Evolutionary conservation across 805 yeast species (phyloP).

Genomic region (Ogataea methylovora): DNA sequence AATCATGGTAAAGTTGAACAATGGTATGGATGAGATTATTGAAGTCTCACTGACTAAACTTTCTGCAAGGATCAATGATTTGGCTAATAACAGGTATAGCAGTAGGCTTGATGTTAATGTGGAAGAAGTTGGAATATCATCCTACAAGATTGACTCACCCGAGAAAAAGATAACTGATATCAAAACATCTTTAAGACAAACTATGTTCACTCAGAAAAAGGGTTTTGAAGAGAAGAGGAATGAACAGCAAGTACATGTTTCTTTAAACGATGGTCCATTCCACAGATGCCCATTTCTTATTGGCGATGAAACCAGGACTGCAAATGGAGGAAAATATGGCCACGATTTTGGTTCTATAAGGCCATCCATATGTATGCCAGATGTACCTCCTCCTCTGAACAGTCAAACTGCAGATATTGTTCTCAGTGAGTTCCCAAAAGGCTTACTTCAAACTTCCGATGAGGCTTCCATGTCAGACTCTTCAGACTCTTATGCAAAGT

Average conservation of each 20-base stretch:
- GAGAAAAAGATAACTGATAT: slow-evolving; percentile 30
- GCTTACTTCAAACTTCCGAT: slow-evolving; percentile 11
- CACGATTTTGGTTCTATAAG: slow-evolving; percentile 42
- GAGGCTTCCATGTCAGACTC: background rate
- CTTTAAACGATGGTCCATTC: slow-evolving; percentile 72
- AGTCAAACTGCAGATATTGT: slow-evolving; percentile 37
- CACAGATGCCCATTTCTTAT: slow-evolving; percentile 73
- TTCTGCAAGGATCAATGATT: slow-evolving; percentile 50
- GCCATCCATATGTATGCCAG: slow-evolving; percentile 59
- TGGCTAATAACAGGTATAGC: slow-evolving; percentile 61
- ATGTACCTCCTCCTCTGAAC: slow-evolving; percentile 52
- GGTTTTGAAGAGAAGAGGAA: slow-evolving; percentile 37
- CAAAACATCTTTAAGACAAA: slow-evolving; percentile 49
- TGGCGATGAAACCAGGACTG: slow-evolving; percentile 34
- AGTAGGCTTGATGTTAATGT: slow-evolving; percentile 42
- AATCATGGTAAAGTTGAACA: slow-evolving; percentile 33
- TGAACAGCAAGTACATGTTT: slow-evolving; percentile 59
- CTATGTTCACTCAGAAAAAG: slow-evolving; percentile 51
- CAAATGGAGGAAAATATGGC: slow-evolving; percentile 34
- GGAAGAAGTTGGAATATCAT: slow-evolving; percentile 33
- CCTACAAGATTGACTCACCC: slow-evolving; percentile 4
- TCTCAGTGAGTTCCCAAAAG: slow-evolving; percentile 25
- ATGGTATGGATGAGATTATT: slow-evolving; percentile 21
- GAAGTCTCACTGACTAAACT: slow-evolving; percentile 19
- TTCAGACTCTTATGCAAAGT: background rate